Percentiles rank a stretch among this genome's conserved stretches.
Conservation (phyloP, 352 stramenopile species). For the Pythium sp. region DNA sequence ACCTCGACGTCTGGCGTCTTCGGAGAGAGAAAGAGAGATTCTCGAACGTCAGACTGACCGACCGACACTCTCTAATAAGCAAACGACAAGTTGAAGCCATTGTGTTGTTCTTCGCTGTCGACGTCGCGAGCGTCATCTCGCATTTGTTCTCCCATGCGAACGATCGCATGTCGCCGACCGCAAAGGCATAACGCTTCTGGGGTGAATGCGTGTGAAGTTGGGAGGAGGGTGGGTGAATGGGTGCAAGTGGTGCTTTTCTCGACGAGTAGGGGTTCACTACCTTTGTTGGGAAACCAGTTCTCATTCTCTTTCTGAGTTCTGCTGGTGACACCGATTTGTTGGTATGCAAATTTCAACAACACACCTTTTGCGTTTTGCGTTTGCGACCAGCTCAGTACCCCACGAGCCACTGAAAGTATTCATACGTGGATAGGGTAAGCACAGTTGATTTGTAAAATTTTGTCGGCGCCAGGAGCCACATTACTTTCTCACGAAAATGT, state of each 20-base stretch:
- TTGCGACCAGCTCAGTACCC: too few species aligned
- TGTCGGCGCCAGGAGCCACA: not conserved
- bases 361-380: too few species aligned
- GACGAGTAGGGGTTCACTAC: not conserved
- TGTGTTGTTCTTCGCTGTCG: conserved; percentile 2
- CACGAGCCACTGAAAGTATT: too few species aligned
- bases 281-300: not conserved
- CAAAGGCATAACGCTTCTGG: not conserved
- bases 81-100: conserved; percentile 7
- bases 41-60: not conserved
- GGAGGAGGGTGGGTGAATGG: not conserved
- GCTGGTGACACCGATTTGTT: not conserved
- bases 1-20: not conserved
- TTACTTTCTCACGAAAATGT: not conserved
- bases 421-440: too few species aligned
- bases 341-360: too few species aligned
- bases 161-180: conserved; percentile 3
- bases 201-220: not conserved
- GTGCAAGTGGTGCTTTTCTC: not conserved
- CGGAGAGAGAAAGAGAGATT: not conserved
- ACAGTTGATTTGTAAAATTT: too few species aligned
- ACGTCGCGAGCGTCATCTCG: conserved; percentile 8
- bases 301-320: too few species aligned
- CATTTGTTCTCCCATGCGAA: not conserved
- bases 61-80: not conserved